Conservation (phyloP, 2,329 filamentous ascomycete species). For the Colletotrichum gigasporum region DNA sequence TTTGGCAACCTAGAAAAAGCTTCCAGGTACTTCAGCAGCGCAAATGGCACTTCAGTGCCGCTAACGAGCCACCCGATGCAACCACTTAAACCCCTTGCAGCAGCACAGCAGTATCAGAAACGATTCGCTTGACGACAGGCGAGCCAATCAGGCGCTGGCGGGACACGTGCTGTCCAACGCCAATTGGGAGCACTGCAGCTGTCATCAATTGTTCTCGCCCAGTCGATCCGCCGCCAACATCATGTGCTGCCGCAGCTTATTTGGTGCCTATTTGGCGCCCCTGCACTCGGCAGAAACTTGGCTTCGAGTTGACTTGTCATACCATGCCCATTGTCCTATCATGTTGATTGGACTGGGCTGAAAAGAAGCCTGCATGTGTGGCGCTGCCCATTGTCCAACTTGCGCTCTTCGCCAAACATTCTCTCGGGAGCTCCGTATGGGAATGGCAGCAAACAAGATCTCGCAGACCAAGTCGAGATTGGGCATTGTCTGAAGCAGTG, state of each 20-base stretch:
- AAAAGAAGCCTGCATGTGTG: background rate
- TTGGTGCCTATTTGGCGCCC: too few relatives aligned
- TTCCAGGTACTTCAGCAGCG: background rate
- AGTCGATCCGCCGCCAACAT: background rate
- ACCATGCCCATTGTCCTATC: too few relatives aligned
- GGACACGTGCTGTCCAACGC: background rate
- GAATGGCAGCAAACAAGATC: background rate
- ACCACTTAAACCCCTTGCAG: conserved; percentile 32
- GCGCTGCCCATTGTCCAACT: background rate
- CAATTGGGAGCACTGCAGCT: background rate
- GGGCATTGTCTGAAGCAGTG: background rate
- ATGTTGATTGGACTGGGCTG: background rate
- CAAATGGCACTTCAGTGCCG: background rate
- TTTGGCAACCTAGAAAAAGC: too few relatives aligned
- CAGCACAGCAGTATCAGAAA: background rate
- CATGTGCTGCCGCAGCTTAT: background rate
- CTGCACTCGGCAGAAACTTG: background rate
- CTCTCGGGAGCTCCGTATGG: background rate
- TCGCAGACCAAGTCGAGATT: too few relatives aligned
- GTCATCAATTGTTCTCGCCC: background rate
- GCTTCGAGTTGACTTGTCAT: background rate
- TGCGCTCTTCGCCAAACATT: background rate
- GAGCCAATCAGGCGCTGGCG: background rate
- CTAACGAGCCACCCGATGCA: conserved; percentile 13
- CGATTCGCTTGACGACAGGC: background rate